Base-by-base conservation (phyloP, 495 filamentous ascomycete species). In the Cenococcum geophilum region DNA sequence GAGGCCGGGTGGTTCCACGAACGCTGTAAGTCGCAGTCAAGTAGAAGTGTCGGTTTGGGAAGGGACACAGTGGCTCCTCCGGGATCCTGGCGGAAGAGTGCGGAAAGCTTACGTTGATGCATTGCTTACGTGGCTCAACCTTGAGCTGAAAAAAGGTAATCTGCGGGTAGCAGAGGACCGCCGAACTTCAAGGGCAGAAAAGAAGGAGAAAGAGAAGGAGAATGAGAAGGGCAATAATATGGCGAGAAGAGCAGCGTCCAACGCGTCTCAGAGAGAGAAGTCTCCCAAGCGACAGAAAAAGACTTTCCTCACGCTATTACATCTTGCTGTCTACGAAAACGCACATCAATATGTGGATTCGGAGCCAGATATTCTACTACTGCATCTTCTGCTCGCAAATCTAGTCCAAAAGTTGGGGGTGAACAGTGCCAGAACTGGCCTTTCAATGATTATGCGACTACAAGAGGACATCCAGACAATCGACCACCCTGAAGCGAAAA, bases 361-460 rank as follows among this genome's bases (percentile, higher is more conserved):
- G 37, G 85, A 89, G 58, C 75, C 81, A 0, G 91, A 96, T 59
- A 77, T 93, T 16, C 75, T 88, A 43, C 73, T 93, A 12, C 77
- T 92, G 16, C 88, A 95, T 64, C 76, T 91, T 10, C 75, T 97
- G 18, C 77, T 96, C 42, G 73, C 80, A 2, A 87, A 79, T 57
- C 78, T 96, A 3, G 82, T 89, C 35, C 80, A 83, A 50, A 86
- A 85, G 54, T 79, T 96, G 2, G 90, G 91, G n/a, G 82, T 95
- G 36, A 95, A 95, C 70, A 87, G 88, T 16, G 82, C 79, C n/a
- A 78, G 84, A 57, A 85, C 81, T 65, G 89, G 90, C 0, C 73
- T 96, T 53, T 89, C 92, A 27, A 93, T 97, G 91, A 82, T 95
- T 16, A 80, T 91, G 69, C 82, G 86, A 51, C 80, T 97, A 18